These are phyloP conservation scores for Clonostachys chloroleuca DNA, from an alignment of 2,329 filamentous ascomycete genomes.

Conservation along the genomic window DNA sequence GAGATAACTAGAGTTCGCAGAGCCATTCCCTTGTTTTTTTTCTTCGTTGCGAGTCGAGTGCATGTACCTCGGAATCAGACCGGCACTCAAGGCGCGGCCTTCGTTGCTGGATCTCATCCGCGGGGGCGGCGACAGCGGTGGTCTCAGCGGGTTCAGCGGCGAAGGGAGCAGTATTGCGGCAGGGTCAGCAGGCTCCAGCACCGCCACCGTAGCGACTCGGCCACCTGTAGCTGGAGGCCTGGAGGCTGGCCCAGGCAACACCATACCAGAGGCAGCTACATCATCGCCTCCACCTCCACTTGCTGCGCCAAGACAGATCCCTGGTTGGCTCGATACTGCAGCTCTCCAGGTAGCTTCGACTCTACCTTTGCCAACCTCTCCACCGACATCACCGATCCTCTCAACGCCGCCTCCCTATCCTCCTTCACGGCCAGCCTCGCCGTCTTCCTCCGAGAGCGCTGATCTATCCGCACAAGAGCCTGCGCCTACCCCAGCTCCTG, in stretches of 20 bases:
- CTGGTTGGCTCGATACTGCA: not conserved
- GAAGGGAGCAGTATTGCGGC: constrained; percentile 7
- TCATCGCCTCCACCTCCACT: constrained; percentile 9
- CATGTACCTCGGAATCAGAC: constrained; percentile 47
- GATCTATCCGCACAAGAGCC: constrained; percentile 15
- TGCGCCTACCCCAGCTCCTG: constrained; percentile 14
- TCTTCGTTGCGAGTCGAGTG: constrained; percentile 13
- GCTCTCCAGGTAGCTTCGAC: constrained; percentile 27
- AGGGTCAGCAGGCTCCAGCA: constrained; percentile 5
- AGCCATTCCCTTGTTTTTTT: no score
- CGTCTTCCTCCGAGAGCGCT: constrained; percentile 15
- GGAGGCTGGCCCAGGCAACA: no score
- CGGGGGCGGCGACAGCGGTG: constrained; percentile 21
- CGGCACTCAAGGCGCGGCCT: constrained; percentile 44
- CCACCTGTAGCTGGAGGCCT: not conserved
- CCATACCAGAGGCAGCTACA: constrained; percentile 8
- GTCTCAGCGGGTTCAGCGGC: constrained; percentile 9
- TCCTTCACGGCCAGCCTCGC: constrained; percentile 21
- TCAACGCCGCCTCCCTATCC: constrained; percentile 16
- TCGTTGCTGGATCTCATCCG: constrained; percentile 48
- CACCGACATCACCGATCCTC: constrained; percentile 24
- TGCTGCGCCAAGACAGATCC: constrained; percentile 3
- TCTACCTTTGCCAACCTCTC: constrained; percentile 35
- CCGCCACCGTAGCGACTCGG: not conserved
- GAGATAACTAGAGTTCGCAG: no score